Evolutionary conservation across 2,329 filamentous ascomycete genomes (phyloP), one percentile per base, ranked within the genome.

Genomic region (Fusarium lyarnte): DNA sequence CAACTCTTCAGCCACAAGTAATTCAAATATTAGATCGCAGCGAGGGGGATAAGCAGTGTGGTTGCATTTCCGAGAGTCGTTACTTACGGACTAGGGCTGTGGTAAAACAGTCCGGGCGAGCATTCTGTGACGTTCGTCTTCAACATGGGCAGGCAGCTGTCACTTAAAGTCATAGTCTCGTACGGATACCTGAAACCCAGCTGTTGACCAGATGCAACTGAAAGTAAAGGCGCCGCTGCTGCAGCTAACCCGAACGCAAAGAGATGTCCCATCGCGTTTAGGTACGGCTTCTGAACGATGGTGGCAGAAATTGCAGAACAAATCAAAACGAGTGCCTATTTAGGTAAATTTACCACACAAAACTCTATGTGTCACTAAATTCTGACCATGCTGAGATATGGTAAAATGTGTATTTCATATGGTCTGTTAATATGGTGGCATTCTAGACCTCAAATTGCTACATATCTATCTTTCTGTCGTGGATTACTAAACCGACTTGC

Each of bases 351-450:
- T 11, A n/a, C 1, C 46, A 0, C 27, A 6, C 10, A 23, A n/a
- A 33, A 5, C 21, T 33, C n/a, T 19, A 13, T 27, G 12, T 49
- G 5, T 13, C 1, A 0, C 23, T 13, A 6, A 6, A 5, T 33
- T 9, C 29, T 23, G 46, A 8, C 10, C 6, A 49, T 9, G 16
- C 17, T n/a, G 10, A n/a, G 21, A 31, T 16, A 31, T 6, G 10
- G 0, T 8, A 31, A 23, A 23, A 31, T 8, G 3, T 12, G 27
- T 8, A 5, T 49, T 11, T 17, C 12, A 3, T 23, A 5, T 11
- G n/a, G 21, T 33, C 31, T 49, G 0, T n/a, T 19, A 12, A 13
- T n/a, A 23, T 23, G 3, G 14, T 12, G 21, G n/a, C 14, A 8
- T 47, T 45, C 14, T 23, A 31, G 14, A 23, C 21, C 10, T 23